phyloP scores from a whole-genome alignment of 495 filamentous ascomycete genomes.

The Immersiella caudata region DNA sequence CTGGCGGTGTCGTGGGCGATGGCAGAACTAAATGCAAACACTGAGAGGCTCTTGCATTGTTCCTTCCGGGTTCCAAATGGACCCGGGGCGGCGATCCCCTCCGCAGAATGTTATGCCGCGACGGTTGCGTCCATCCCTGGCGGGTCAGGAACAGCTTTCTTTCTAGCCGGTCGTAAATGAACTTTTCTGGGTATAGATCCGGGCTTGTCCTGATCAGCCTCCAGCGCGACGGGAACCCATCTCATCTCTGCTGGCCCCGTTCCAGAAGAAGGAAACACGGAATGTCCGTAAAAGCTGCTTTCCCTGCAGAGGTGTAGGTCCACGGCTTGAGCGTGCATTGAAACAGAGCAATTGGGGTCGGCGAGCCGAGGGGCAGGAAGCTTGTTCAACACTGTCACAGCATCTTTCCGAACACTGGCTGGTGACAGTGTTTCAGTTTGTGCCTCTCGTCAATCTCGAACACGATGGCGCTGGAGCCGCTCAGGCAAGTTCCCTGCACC shows the following conservation, averaged over 20 bases:
- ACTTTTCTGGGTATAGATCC: neutral
- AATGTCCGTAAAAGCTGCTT: neutral
- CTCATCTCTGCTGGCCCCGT: neutral
- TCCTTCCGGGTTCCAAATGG: constrained; percentile 11
- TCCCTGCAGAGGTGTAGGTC: neutral
- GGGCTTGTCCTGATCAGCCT: neutral
- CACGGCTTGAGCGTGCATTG: neutral
- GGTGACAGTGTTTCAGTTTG: constrained; percentile 16
- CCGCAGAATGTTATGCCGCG: constrained; percentile 1
- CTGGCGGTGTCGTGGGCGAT: neutral
- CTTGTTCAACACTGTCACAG: constrained; percentile 1
- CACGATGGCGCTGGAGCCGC: constrained; percentile 13
- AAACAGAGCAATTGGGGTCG: neutral
- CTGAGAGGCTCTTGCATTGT: constrained; percentile 5
- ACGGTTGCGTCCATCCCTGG: neutral
- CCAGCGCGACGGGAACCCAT: neutral
- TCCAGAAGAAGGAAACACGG: neutral
- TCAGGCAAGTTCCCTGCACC: neutral
- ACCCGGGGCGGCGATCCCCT: constrained; percentile 11
- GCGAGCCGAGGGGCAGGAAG: neutral
- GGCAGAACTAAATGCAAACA: neutral
- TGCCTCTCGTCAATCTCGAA: constrained; percentile 19
- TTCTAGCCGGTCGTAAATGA: neutral
- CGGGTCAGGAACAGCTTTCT: neutral
- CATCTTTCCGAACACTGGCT: neutral